These are phyloP conservation scores for Plasmopara muralis DNA, from an alignment of 352 stramenopile genomes.

Conservation along the genomic window DNA sequence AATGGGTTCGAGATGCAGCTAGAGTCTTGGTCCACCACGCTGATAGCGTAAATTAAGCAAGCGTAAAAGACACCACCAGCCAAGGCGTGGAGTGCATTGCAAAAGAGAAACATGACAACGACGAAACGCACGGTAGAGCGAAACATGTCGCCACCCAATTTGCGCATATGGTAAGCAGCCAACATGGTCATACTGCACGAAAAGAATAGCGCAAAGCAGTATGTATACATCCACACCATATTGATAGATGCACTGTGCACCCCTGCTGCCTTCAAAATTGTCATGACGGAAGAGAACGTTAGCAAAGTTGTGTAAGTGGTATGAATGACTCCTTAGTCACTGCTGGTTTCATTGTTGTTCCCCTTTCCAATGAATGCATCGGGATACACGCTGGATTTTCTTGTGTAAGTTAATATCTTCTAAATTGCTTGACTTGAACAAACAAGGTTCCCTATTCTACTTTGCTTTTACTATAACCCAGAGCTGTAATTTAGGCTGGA, in stretches of 20 bases:
- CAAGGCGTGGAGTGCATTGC: slow-evolving; percentile 42
- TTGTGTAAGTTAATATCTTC: no score
- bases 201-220: slow-evolving; percentile 43
- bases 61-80: slow-evolving; percentile 48
- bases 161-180: slow-evolving; percentile 56
- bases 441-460: no score
- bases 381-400: no score
- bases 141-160: slow-evolving; percentile 53
- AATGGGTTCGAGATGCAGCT: not conserved
- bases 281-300: slow-evolving; percentile 7
- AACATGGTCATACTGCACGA: slow-evolving; percentile 49
- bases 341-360: no score
- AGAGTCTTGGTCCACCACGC: slow-evolving; percentile 12
- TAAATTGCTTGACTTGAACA: no score
- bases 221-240: slow-evolving; percentile 60
- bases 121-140: slow-evolving; percentile 71
- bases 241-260: slow-evolving; percentile 26
- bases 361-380: no score
- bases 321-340: no score
- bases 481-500: no score
- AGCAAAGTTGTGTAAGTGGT: no score
- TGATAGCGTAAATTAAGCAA: slow-evolving; percentile 39
- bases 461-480: no score
- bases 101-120: slow-evolving; percentile 54
- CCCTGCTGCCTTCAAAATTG: slow-evolving; percentile 12